A percentile compares a stretch with the other conserved stretches of the same genome.
phyloP scores from a whole-genome alignment of 2,329 filamentous ascomycete genomes.

The Neofusicoccum ribis region DNA sequence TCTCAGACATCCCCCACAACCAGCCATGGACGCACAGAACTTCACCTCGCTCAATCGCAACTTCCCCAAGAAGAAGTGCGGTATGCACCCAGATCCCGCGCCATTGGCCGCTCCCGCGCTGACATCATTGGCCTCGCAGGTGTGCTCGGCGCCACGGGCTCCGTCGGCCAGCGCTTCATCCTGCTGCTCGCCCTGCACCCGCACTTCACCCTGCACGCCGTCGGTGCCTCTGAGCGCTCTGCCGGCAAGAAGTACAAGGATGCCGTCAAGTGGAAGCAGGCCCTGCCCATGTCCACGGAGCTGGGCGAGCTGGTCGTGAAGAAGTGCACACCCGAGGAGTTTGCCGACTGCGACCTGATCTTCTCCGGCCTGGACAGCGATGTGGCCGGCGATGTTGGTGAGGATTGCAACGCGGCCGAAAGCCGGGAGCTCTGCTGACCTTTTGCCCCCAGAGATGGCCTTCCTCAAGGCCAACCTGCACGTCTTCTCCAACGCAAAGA shows the following conservation, averaged over 20 bases:
- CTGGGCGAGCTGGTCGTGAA: slow-evolving; percentile 81
- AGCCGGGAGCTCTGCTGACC: neutral
- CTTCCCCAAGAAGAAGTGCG: slow-evolving; percentile 56
- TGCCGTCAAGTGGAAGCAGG: slow-evolving; percentile 94
- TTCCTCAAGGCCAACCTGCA: slow-evolving; percentile 86
- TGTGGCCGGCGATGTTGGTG: slow-evolving; percentile 88
- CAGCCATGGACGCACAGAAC: slow-evolving; percentile 44
- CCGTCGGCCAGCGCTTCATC: slow-evolving; percentile 93
- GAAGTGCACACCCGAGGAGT: slow-evolving; percentile 79
- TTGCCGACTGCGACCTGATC: slow-evolving; percentile 86
- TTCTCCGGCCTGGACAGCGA: slow-evolving; percentile 92
- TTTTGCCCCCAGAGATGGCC: slow-evolving; percentile 67
- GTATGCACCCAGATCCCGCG: slow-evolving; percentile 32
- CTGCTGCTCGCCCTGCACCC: slow-evolving; percentile 87
- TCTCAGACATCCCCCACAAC: neutral
- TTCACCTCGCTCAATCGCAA: slow-evolving; percentile 41
- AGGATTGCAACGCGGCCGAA: slow-evolving; percentile 25
- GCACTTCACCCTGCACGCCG: slow-evolving; percentile 79
- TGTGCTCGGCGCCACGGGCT: slow-evolving; percentile 89
- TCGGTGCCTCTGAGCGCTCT: slow-evolving; percentile 86
- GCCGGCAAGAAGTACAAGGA: slow-evolving; percentile 93
- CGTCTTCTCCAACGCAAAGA: slow-evolving; percentile 97
- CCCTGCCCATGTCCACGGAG: slow-evolving; percentile 72
- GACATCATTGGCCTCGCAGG: slow-evolving; percentile 33
- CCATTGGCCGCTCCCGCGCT: slow-evolving; percentile 22